phyloP scores from a whole-genome alignment of 1,284 basidiomycete genomes.

The Fistulina hepatica region DNA sequence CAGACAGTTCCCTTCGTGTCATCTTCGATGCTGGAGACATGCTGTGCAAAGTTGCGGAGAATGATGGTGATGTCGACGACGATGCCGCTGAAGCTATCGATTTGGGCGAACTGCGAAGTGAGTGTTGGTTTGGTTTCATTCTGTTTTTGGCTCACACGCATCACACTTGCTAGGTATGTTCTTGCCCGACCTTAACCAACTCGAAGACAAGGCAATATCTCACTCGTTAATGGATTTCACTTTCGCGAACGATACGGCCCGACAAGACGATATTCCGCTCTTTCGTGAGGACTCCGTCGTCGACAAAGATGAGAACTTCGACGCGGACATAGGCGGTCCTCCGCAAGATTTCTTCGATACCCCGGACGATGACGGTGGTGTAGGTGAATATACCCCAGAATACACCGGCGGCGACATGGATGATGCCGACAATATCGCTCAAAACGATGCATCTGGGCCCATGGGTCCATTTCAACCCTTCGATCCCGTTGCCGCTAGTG shows the following conservation, averaged over 20 bases:
- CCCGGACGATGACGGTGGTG: constrained; percentile 53
- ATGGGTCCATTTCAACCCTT: too few species aligned
- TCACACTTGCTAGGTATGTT: constrained; percentile 37
- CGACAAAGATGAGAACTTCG: constrained; percentile 37
- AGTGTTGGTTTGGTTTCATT: constrained; percentile 20
- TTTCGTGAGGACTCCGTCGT: constrained; percentile 32
- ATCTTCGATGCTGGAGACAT: constrained; percentile 97
- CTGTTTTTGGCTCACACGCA: constrained; percentile 1
- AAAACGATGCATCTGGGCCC: constrained; percentile 32
- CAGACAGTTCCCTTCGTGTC: constrained; percentile 79
- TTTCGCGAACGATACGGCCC: constrained; percentile 59
- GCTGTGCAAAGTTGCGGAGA: constrained; percentile 67
- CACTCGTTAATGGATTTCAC: constrained; percentile 74
- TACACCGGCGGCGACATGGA: constrained; percentile 32
- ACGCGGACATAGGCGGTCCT: constrained; percentile 34
- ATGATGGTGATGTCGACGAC: constrained; percentile 47
- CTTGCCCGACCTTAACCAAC: constrained; percentile 51
- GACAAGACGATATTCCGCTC: constrained; percentile 36
- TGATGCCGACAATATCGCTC: constrained; percentile 20
- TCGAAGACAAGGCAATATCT: constrained; percentile 66
- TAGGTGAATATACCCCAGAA: constrained; percentile 36
- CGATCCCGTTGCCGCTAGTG: not conserved
- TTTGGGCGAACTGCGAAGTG: constrained; percentile 58
- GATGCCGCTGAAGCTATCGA: constrained; percentile 63
- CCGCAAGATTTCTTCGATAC: constrained; percentile 73